Evolutionary conservation across 495 filamentous ascomycete species (phyloP).

Genomic region (Penicillium manginii): DNA sequence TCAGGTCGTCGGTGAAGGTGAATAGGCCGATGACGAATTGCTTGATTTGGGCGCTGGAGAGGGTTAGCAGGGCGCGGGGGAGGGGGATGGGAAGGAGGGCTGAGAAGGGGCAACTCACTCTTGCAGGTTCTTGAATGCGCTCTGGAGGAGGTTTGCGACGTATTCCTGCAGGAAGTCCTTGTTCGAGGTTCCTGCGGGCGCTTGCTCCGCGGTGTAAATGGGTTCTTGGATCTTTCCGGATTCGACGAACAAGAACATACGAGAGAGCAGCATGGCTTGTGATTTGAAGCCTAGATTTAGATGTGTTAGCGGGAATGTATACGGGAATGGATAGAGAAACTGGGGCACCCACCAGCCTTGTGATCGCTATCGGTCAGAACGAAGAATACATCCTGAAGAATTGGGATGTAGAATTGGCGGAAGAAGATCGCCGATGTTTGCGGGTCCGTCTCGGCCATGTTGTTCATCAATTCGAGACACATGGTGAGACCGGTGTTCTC

Average conservation of each 20-base stretch:
- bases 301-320: constrained; percentile 12
- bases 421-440: constrained; percentile 93
- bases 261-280: constrained; percentile 87
- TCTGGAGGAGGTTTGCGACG: constrained; percentile 81
- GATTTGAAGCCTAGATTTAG: constrained; percentile 79
- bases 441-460: constrained; percentile 90
- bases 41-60: constrained; percentile 75
- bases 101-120: constrained; percentile 60
- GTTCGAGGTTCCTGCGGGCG: constrained; percentile 80
- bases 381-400: constrained; percentile 98
- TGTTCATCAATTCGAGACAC: constrained; percentile 97
- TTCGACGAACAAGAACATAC: constrained; percentile 93
- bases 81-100: not conserved
- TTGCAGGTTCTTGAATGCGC: constrained; percentile 91
- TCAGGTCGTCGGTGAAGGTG: constrained; percentile 75
- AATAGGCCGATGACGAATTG: constrained; percentile 88
- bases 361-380: constrained; percentile 97
- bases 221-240: constrained; percentile 87
- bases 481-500: constrained; percentile 97
- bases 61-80: not conserved
- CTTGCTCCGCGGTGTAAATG: constrained; percentile 82
- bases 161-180: constrained; percentile 87
- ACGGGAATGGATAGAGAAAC: no score
- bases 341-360: constrained; percentile 84
- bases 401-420: constrained; percentile 92